Percentiles rank a stretch among this genome's conserved stretches.
These are phyloP conservation scores for Lenwebbia sp. DNA, from an alignment of 345 rosid genomes.

Conservation along the genomic window DNA sequence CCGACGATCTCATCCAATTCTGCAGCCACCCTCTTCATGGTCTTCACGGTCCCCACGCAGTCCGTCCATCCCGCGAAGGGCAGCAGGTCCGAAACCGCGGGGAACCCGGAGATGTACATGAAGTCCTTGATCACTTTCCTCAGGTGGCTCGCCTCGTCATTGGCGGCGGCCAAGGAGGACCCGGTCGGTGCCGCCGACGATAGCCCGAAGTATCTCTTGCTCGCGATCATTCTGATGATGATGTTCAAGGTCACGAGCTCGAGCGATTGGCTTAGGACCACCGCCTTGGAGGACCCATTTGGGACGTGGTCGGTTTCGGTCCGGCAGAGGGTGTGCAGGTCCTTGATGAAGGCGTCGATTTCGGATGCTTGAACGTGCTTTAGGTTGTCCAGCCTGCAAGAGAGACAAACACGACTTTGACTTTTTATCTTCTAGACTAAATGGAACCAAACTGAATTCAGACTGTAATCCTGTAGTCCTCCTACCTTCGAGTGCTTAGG, in stretches of 20 bases:
- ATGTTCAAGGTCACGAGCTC: conserved; percentile 47
- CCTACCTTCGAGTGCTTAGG: conserved; percentile 37
- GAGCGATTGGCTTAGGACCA: conserved; percentile 19
- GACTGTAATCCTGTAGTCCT: conserved; percentile 5
- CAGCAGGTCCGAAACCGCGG: conserved; percentile 33
- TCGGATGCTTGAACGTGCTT: conserved; percentile 34
- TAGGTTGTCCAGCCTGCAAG: not conserved
- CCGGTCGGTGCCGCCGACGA: not conserved
- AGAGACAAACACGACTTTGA: not conserved
- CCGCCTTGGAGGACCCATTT: not conserved
- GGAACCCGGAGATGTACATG: conserved; percentile 21
- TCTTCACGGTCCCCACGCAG: conserved; percentile 16
- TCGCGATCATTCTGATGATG: conserved; percentile 33
- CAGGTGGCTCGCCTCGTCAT: conserved; percentile 36
- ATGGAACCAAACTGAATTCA: not conserved
- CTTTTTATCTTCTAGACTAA: not conserved
- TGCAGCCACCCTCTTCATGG: conserved; percentile 39
- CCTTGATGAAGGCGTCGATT: conserved; percentile 24
- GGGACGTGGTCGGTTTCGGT: not conserved
- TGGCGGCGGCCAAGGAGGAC: conserved; percentile 2
- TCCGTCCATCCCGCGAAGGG: conserved; percentile 60
- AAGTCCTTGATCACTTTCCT: conserved; percentile 24
- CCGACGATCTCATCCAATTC: conserved; percentile 32
- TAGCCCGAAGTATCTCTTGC: conserved; percentile 24
- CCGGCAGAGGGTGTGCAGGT: conserved; percentile 12